A percentile compares a stretch with the other conserved stretches of the same genome.
These are phyloP conservation scores for Thelonectria rubi DNA, from an alignment of 2,329 filamentous ascomycete species.

Conservation along the genomic window DNA sequence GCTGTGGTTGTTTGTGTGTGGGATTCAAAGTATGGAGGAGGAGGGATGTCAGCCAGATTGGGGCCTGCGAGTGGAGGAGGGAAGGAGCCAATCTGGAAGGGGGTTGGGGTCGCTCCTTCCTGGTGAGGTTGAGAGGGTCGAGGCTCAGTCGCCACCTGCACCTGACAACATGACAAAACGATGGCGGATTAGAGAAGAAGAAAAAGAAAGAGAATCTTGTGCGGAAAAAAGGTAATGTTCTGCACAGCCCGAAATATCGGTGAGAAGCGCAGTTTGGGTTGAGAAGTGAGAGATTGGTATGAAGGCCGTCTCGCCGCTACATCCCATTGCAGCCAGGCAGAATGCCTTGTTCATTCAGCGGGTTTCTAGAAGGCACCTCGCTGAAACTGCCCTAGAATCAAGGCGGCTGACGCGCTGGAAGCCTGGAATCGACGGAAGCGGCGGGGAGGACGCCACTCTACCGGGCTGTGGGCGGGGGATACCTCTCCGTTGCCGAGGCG, in stretches of 20 bases:
- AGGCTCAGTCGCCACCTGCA: slow-evolving; percentile 9
- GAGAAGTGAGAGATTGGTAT: too few relatives aligned
- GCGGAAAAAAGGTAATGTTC: too few relatives aligned
- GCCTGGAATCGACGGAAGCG: slow-evolving; percentile 18
- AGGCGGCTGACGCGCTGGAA: neutral
- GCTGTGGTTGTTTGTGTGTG: slow-evolving; percentile 5
- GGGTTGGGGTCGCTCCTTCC: neutral
- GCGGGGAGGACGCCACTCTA: slow-evolving; percentile 10
- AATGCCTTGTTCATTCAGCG: slow-evolving; percentile 3
- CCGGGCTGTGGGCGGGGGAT: slow-evolving; percentile 5
- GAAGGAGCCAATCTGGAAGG: slow-evolving; percentile 6
- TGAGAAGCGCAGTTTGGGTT: too few relatives aligned
- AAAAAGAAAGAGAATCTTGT: slow-evolving; percentile 14
- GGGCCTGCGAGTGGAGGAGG: slow-evolving; percentile 14
- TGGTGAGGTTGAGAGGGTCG: neutral
- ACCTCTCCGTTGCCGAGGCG: slow-evolving; percentile 13
- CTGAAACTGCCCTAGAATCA: neutral
- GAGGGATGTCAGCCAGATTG: neutral
- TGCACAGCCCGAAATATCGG: too few relatives aligned
- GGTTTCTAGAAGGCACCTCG: slow-evolving; percentile 2
- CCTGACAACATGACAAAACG: neutral
- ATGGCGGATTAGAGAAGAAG: neutral
- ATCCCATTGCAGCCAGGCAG: neutral
- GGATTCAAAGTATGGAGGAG: neutral
- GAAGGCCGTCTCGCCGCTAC: neutral